phyloP scores from a whole-genome alignment of 2,329 filamentous ascomycete species.

The Escovopsis weberi region DNA sequence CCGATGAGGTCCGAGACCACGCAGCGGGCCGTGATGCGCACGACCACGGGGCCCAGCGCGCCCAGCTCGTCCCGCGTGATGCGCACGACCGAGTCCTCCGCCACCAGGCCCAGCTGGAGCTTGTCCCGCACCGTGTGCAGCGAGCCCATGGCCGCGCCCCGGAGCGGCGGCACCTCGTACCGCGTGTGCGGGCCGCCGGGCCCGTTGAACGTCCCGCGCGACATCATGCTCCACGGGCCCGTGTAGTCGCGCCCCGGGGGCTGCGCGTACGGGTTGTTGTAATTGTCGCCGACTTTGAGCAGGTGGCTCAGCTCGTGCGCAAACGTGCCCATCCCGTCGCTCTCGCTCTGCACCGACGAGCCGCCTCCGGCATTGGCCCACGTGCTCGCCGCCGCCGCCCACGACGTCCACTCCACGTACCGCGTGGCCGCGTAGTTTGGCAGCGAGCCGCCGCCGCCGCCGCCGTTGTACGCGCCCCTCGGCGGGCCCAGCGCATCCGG shows the following conservation, averaged over 20 bases:
- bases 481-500: constrained; percentile 35
- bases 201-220: constrained; percentile 36
- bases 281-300: constrained; percentile 38
- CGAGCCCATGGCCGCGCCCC: constrained; percentile 34
- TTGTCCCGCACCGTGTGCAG: constrained; percentile 40
- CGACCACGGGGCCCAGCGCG: constrained; percentile 27
- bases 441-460: constrained; percentile 10
- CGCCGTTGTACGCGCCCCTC: constrained; percentile 12
- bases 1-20: constrained; percentile 31
- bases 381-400: constrained; percentile 33
- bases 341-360: constrained; percentile 38
- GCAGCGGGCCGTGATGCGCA: constrained; percentile 31
- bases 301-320: constrained; percentile 39
- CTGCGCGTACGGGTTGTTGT: constrained; percentile 36
- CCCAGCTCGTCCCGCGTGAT: constrained; percentile 29
- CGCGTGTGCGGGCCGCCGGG: constrained; percentile 37
- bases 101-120: constrained; percentile 33
- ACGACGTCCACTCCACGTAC: constrained; percentile 39
- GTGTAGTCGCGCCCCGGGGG: constrained; percentile 33
- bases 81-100: constrained; percentile 26
- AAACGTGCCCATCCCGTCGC: constrained; percentile 36
- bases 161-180: constrained; percentile 35
- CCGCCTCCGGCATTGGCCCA: constrained; percentile 40
- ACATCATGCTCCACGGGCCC: constrained; percentile 38
- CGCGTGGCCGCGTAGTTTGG: constrained; percentile 33